Evolutionary conservation across 2,329 filamentous ascomycete species (phyloP), one percentile per base, ranked within the genome.

Genomic region (Chalara sp.): DNA sequence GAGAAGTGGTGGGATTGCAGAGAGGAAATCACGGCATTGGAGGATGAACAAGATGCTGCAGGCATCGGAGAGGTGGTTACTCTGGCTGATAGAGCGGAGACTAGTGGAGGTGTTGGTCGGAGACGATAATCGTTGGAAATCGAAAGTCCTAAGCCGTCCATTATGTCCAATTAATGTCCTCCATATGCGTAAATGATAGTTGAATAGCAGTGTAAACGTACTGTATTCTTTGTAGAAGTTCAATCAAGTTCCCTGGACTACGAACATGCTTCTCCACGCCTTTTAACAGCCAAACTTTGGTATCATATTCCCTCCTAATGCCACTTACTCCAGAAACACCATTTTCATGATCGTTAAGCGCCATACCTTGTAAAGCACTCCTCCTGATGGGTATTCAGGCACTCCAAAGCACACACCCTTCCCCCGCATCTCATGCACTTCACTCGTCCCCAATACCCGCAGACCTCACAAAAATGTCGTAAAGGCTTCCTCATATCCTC

Each of bases 1-100:
- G 87, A 91, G 71, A 96, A 95, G 68, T 99, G 93, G 93, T 99
- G 93, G 93, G 93, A 96, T 74, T 90, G 86, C 65, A 80, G 93
- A 61, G 93, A 99, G 72, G 92, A 97, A 71, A 87, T 99, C 58
- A 86, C 84, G 49, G 86, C 83, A 6, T 70, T 97, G 63, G 93
- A 99, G 70, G 92, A 96, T 69, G 92, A 96, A 72, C 90, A 97
- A 72, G 92, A 96, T 69, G 91, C 76, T 44, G 76, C 73, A 51
- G 70, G 93, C 7, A 96, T 97, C 67, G 88, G 90, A 12, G 93
- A 97, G 72, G 89, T 97, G 42, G 88, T 97, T 49, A 93, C 85
- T 64, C 73, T 97, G 63, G 83, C 85, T 46, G 89, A 95, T 60
- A 82, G 82, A 57, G 80, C 76, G 41, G 81, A 78, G 53, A 75